Conservation (phyloP, 75 land plant genomes). For the Picea glauca region DNA sequence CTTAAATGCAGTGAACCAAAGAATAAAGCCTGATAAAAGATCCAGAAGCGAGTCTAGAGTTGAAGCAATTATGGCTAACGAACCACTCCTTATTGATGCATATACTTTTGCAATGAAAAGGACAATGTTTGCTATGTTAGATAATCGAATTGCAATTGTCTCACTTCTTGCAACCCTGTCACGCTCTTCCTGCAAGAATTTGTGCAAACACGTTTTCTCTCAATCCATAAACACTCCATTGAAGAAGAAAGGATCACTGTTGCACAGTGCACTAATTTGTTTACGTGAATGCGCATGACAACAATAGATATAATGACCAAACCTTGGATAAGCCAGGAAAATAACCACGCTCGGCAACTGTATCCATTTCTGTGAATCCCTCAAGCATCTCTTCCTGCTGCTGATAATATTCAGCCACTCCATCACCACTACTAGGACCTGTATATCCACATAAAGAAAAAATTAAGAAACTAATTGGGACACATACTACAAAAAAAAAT, state of each 20-base stretch:
- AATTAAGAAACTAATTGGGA: not conserved
- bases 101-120: slow-evolving; percentile 84
- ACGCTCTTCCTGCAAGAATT: slow-evolving; percentile 69
- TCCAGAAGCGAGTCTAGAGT: slow-evolving; percentile 95
- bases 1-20: slow-evolving; percentile 87
- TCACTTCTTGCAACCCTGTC: slow-evolving; percentile 66
- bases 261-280: not conserved
- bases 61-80: slow-evolving; percentile 95
- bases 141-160: slow-evolving; percentile 67
- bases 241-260: not conserved
- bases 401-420: slow-evolving; percentile 87
- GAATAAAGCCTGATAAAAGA: slow-evolving; percentile 85
- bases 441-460: slow-evolving; percentile 5
- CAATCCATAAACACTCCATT: not conserved
- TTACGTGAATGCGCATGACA: not conserved
- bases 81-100: slow-evolving; percentile 75
- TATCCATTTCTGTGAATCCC: slow-evolving; percentile 87
- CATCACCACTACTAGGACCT: slow-evolving; percentile 56
- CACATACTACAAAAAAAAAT: no score
- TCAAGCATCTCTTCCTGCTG: slow-evolving; percentile 96
- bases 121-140: slow-evolving; percentile 79
- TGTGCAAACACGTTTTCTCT: not conserved
- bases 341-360: slow-evolving; percentile 68
- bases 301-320: not conserved
- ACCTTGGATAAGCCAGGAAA: slow-evolving; percentile 67